phyloP scores from a whole-genome alignment of 2,329 filamentous ascomycete species.

The Coleophoma crateriformis region DNA sequence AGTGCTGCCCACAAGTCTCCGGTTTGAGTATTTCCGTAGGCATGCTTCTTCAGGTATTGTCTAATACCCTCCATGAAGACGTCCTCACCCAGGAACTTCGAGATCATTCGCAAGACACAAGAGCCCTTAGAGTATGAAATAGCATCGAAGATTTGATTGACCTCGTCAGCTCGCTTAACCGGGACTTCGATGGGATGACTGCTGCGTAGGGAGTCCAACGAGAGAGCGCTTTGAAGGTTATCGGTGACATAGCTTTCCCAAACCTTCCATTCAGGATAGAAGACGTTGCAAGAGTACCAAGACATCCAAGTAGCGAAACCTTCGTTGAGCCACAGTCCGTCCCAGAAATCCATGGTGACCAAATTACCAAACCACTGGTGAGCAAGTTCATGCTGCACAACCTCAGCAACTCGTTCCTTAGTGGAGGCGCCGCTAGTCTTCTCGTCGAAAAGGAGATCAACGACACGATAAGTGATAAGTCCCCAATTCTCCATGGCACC shows the following conservation, averaged over 20 bases:
- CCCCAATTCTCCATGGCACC: constrained; percentile 99
- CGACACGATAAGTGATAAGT: constrained; percentile 88
- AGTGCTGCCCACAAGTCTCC: constrained; percentile 86
- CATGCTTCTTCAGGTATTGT: constrained; percentile 89
- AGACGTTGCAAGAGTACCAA: constrained; percentile 88
- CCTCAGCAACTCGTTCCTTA: constrained; percentile 90
- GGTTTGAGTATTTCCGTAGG: constrained; percentile 92
- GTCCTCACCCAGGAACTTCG: constrained; percentile 89
- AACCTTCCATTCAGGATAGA: constrained; percentile 98
- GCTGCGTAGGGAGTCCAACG: constrained; percentile 85
- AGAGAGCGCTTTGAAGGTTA: constrained; percentile 81
- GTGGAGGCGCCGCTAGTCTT: constrained; percentile 83
- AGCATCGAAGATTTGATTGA: constrained; percentile 97
- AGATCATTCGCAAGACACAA: constrained; percentile 94
- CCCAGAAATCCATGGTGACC: constrained; percentile 98
- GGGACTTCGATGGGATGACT: constrained; percentile 96
- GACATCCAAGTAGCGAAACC: constrained; percentile 92
- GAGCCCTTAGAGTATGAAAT: constrained; percentile 98
- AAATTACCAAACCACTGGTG: constrained; percentile 99
- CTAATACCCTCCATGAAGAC: constrained; percentile 88
- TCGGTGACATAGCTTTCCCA: constrained; percentile 95
- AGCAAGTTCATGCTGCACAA: constrained; percentile 93
- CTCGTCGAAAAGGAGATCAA: constrained; percentile 86
- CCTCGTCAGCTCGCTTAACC: constrained; percentile 90
- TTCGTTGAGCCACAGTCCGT: constrained; percentile 93